These are phyloP conservation scores for Phytophthora meadii DNA, from an alignment of 352 stramenopile species.

Conservation along the genomic window DNA sequence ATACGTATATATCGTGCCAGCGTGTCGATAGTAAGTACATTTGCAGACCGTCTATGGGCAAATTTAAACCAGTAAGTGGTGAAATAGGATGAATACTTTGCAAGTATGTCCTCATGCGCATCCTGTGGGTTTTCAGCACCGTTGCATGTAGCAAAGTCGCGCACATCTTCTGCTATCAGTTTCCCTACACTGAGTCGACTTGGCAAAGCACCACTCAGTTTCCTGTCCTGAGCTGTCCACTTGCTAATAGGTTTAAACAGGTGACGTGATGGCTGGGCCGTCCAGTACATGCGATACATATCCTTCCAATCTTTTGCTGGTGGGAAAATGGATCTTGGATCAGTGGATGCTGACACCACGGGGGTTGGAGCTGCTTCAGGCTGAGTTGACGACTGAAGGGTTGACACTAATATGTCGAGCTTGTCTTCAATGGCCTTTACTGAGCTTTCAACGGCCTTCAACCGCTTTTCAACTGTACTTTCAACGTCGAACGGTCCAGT, in stretches of 20 bases:
- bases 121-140: not conserved
- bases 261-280: constrained; percentile 2
- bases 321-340: constrained; percentile 5
- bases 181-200: too few species aligned
- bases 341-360: not conserved
- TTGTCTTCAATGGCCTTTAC: constrained; percentile 6
- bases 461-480: constrained; percentile 2
- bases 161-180: constrained; percentile 10
- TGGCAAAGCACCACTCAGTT: too few species aligned
- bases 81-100: constrained; percentile 5
- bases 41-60: not conserved
- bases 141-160: constrained; percentile 1
- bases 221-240: too few species aligned
- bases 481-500: not conserved
- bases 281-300: constrained; percentile 8
- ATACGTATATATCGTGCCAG: constrained; percentile 7
- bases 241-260: constrained; percentile 15
- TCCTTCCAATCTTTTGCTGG: constrained; percentile 12
- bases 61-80: constrained; percentile 4
- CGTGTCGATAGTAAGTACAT: not conserved
- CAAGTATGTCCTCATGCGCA: too few species aligned
- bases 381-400: not conserved
- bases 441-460: constrained; percentile 7
- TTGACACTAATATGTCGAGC: not conserved
- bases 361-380: not conserved